Percentiles rank a stretch among this genome's conserved stretches.
These are phyloP conservation scores for Celoporthe dispersa DNA, from an alignment of 2,329 filamentous ascomycete species.

Conservation along the genomic window DNA sequence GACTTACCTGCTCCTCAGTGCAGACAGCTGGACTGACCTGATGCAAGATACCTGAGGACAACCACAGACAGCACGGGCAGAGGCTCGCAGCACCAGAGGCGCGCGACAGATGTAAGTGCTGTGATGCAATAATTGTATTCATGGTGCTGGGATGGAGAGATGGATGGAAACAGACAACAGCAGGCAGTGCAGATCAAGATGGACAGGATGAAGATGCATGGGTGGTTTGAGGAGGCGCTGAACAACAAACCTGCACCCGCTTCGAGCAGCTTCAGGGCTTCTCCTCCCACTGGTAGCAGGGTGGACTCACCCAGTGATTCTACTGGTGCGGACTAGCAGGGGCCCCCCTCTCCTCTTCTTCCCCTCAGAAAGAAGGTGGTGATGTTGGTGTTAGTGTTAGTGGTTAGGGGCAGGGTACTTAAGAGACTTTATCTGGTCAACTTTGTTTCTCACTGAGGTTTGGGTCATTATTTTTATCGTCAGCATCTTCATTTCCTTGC, in stretches of 20 bases:
- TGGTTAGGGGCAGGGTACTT: too few species aligned
- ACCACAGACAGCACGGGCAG: not conserved
- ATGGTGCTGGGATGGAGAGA: not conserved
- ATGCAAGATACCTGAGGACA: not conserved
- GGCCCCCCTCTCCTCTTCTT: not conserved
- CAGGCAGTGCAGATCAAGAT: too few species aligned
- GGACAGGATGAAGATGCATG: not conserved
- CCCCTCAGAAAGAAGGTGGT: too few species aligned
- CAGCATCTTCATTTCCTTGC: not conserved
- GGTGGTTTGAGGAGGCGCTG: not conserved
- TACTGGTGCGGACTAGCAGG: not conserved
- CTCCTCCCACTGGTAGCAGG: not conserved
- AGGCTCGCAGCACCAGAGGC: not conserved
- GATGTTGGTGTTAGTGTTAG: not conserved
- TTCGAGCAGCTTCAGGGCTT: not conserved
- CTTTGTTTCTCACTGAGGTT: not conserved
- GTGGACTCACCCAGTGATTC: not conserved
- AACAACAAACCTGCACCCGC: not conserved
- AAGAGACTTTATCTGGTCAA: not conserved
- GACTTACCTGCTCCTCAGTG: not conserved
- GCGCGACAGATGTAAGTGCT: too few species aligned
- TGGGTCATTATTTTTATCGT: not conserved
- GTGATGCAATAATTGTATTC: not conserved
- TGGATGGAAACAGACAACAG: too few species aligned
- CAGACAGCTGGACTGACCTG: not conserved